Evolutionary conservation across 164 flowering plant species (phyloP), one percentile per base, ranked within the genome.

Genomic region (Taxillus chinensis): DNA sequence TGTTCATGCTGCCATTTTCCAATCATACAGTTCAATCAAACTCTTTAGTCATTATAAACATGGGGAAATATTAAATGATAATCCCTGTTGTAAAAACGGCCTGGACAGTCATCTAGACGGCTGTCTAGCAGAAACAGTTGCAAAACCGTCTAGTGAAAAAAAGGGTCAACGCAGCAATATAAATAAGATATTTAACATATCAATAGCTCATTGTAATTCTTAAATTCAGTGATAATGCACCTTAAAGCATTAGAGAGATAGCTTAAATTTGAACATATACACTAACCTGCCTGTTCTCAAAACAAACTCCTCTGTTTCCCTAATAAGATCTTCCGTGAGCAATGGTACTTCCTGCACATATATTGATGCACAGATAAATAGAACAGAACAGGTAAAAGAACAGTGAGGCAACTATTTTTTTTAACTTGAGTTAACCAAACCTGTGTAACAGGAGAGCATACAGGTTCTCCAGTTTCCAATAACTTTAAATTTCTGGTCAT

Each of bases 211-310:
- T n/a, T n/a, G n/a, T n/a, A n/a, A n/a, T n/a, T n/a, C n/a, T n/a
- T n/a, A n/a, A n/a, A n/a, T n/a, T n/a, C n/a, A n/a, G n/a, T n/a
- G 27, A 27, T 27, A 27, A 27, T 27, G 27, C 27, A 27, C 27
- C 27, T 27, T n/a, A 27, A 54, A 54, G 39, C 37, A 11, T 17
- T 12, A 17, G 37, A 54, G 11, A 17, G 5, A 27, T 5, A 42
- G 37, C 3, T 9, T 5, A 12, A 51, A 49, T 39, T 45, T 45
- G 40, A 49, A 57, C 65, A 9, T 53, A 63, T 54, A 66, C 11
- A 80, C 87, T 63, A 55, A 90, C 98, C 98, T 93, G 69, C 98
- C 97, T 10, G 98, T 93, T 59, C 98, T 86, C 45, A 93, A 89
- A 63, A 93, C 86, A 68, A 93, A 78, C 69, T 93, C 98, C 77